Evolutionary conservation across 148 eudicot genomes (phyloP).

Genomic region (Fagopyrum tataricum): DNA sequence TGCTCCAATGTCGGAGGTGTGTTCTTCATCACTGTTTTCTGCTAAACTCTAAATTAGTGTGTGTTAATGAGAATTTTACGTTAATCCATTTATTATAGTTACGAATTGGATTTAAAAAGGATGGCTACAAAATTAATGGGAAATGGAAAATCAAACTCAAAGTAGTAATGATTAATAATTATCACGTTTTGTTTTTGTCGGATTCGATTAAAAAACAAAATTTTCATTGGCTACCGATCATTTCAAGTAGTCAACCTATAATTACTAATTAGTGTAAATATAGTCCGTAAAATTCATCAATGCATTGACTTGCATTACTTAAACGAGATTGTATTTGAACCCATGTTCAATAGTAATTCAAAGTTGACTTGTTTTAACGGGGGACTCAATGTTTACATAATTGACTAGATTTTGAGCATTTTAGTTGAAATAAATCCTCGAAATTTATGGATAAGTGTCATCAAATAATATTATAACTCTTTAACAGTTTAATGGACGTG

Average conservation of each 20-base stretch:
- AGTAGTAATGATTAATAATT: not conserved
- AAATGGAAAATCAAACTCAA: not conserved
- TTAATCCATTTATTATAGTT: conserved; percentile 23
- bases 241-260: not conserved
- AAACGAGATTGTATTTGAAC: too few relatives aligned
- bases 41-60: conserved; percentile 15
- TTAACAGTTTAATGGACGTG: too few relatives aligned
- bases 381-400: too few relatives aligned
- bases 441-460: too few relatives aligned
- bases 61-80: conserved; percentile 50
- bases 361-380: too few relatives aligned
- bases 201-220: not conserved
- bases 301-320: not conserved
- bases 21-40: not conserved
- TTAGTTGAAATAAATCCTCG: too few relatives aligned
- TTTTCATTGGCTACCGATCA: not conserved
- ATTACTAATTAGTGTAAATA: not conserved
- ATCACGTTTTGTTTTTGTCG: not conserved
- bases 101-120: too few relatives aligned
- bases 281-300: not conserved
- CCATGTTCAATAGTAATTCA: too few relatives aligned
- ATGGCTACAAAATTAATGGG: not conserved
- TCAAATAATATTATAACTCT: too few relatives aligned
- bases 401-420: too few relatives aligned
- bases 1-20: not conserved